Evolutionary conservation across 1,139 yeast genomes (phyloP), one percentile per base, ranked within the genome.

Genomic region (Geotrichum restrictum): DNA sequence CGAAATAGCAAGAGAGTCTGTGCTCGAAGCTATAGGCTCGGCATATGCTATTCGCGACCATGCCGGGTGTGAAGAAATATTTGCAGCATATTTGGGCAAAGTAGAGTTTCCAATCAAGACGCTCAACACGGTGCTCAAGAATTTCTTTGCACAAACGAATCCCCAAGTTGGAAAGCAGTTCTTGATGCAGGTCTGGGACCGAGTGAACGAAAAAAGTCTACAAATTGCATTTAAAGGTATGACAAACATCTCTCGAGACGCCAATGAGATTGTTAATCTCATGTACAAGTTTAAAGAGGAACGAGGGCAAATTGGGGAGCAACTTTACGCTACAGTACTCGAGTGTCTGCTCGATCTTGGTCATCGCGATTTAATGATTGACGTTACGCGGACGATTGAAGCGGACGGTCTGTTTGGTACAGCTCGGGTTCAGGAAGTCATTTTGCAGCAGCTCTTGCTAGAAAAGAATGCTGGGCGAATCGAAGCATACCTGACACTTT

Each of bases 381-480:
- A 53, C 18, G 36, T 49, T 7, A 49, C 56, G 36, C 27, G 45
- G 14, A 40, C 41, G 6, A 40, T 47, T 5, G 34, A 39, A 32
- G 22, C 21, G 14, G 53, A 49, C 18, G 56, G 56, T 1, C 29
- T 45, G 19, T 29, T 47, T 16, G 45, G 31, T 13, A 38, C 48
- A 1, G 29, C 39, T 11, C 22, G 43, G 1, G 40, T 53, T 2
- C 48, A 53, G 27, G 51, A 49, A 27, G 56, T 53, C 4, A 45
- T 46, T 32, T 39, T 53, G 7, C 53, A 49, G 45, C 39, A 53
- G 16, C 44, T 53, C 13, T 37, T 53, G 7, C 32, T 40, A 13
- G 53, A 53, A 32, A 46, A 39, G n/a, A 53, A 53, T 19, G 41
- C 32, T 10, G 51, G 45, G n/a, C 53, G 50, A n/a, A 53, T 53